Evolutionary conservation across 768 basidiomycete genomes (phyloP).

Genomic region (Rhodotorula graminis): DNA sequence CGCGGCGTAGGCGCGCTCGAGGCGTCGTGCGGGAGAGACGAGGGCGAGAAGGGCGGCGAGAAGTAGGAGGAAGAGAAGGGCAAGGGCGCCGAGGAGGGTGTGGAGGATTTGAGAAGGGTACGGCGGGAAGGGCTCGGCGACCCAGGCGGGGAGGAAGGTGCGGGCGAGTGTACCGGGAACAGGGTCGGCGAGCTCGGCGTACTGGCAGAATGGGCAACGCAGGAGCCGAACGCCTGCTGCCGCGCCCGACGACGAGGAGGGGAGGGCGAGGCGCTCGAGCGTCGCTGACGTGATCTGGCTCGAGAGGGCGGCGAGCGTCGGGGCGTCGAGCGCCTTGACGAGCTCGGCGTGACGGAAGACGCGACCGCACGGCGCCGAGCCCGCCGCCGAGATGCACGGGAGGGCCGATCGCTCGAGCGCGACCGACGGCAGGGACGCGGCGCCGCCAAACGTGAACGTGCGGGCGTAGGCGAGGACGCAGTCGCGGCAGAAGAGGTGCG

Average conservation of each 20-base stretch:
- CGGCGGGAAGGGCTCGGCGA: background rate
- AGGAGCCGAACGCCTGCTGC: background rate
- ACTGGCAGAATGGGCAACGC: slow-evolving; percentile 12
- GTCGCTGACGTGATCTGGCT: background rate
- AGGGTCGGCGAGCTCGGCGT: background rate
- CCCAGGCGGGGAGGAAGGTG: slow-evolving; percentile 1
- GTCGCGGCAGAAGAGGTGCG: slow-evolving; percentile 4
- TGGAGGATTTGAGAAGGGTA: background rate
- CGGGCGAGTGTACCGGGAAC: background rate
- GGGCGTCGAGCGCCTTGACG: background rate
- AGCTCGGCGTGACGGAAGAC: background rate
- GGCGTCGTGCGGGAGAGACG: background rate
- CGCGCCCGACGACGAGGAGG: too few relatives aligned
- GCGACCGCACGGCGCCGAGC: background rate
- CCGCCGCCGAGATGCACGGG: background rate
- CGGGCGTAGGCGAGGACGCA: slow-evolving; percentile 2
- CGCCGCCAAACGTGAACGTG: background rate
- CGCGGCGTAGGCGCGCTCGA: background rate
- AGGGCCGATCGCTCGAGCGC: background rate
- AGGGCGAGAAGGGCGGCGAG: background rate
- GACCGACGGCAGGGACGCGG: background rate
- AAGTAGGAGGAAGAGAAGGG: background rate
- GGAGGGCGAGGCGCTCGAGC: background rate
- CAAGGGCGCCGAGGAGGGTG: background rate
- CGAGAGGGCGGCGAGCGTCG: background rate